Evolutionary conservation across 768 basidiomycete species (phyloP), one percentile per base, ranked within the genome.

Genomic region (Multifurca ochricompacta): DNA sequence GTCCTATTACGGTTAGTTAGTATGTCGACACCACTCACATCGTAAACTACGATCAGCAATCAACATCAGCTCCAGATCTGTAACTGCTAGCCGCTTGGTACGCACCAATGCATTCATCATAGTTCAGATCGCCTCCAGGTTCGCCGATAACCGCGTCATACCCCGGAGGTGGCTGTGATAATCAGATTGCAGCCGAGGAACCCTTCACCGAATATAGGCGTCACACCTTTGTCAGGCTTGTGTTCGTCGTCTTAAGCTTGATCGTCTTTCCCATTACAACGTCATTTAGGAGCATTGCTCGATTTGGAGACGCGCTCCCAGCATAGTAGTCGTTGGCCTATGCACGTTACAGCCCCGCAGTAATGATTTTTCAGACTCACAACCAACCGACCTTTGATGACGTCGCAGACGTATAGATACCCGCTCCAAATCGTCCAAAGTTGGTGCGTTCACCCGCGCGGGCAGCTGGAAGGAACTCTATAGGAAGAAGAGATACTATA

Each of bases 361-460:
- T 23, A 3, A 16, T 4, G 28, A 45, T n/a, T 30, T 18, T 19
- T 4, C 25, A 14, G 18, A 37, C 18, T 16, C 27, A 18, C 31
- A 16, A 35, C 32, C 27, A 42, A 49, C 48, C 16, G 30, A 65
- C 64, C 56, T 65, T 65, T 7, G 62, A 65, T 11, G 65, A 66
- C 4, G 65, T 66, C 16, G 64, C 65, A 16, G 65, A 65, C 21
- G 63, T 65, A 43, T 66, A 66, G 32, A 66, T 62, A 2, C 65
- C 65, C 3, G 19, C 32, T 19, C 65, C 65, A 43, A 66, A 66
- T 7, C 64, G 60, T 13, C 61, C 60, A 43, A 61, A 64, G 51
- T 63, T 65, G 9, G 56, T 62, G 6, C 59, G 30, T 32, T 51
- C 16, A 13, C 57, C 51, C 5, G 35, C 50, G 16, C 52, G 53